Evolutionary conservation across 2,329 filamentous ascomycete genomes (phyloP).

Genomic region (Colletotrichum coccodes): DNA sequence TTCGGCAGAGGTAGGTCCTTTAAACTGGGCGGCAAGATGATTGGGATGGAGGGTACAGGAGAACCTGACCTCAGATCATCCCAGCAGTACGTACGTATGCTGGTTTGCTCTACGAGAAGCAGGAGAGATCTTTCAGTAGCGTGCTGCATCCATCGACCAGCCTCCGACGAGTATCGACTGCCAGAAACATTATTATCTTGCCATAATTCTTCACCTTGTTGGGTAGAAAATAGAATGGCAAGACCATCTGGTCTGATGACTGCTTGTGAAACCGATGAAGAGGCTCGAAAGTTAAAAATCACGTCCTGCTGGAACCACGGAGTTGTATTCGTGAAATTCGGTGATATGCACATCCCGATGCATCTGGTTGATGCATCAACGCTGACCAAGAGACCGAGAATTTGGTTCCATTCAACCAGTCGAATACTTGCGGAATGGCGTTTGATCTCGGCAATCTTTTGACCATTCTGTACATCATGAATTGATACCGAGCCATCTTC

Average conservation of each 20-base stretch:
- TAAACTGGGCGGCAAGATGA: neutral
- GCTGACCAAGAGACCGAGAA: neutral
- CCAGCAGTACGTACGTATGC: neutral
- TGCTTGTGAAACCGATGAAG: neutral
- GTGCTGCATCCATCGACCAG: neutral
- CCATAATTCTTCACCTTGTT: neutral
- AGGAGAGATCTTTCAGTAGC: neutral
- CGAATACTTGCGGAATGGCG: neutral
- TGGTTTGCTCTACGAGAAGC: neutral
- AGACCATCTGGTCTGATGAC: neutral
- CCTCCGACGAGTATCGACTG: neutral
- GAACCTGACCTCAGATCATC: neutral
- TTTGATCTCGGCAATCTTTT: neutral
- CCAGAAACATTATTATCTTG: slow-evolving; percentile 3
- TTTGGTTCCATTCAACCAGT: neutral
- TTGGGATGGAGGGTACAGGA: neutral
- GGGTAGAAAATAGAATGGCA: neutral
- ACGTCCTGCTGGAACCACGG: neutral
- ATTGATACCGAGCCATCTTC: neutral
- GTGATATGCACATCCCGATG: neutral
- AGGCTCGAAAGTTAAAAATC: neutral
- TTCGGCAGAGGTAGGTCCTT: neutral
- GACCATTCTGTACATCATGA: neutral
- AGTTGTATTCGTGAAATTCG: neutral
- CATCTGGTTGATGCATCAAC: neutral